Evolutionary conservation across 2,329 filamentous ascomycete genomes (phyloP), one percentile per base, ranked within the genome.

Genomic region (Fusarium sterilihyphosum): DNA sequence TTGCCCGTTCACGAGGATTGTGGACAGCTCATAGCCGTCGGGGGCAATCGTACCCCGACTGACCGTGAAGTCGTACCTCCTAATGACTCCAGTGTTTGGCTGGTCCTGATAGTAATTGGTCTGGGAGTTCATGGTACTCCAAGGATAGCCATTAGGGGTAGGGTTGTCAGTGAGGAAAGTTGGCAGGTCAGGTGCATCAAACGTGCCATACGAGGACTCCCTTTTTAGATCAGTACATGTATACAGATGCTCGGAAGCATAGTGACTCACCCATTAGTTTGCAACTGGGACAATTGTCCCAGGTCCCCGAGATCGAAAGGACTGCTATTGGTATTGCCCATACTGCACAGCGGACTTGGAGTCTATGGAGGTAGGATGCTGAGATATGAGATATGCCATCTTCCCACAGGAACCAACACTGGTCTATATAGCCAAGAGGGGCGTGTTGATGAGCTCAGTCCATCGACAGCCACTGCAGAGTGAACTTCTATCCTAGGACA

Each of bases 1-100:
- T 49, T 89, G 86, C 14, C 88, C 89, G 78, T 93, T 92, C 78
- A 93, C 84, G 37, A 93, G 84, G 67, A 95, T 86, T 8, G 85
- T 86, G 9, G 83, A 66, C 80, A 84, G 66, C 61, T 86, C 79
- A 63, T 90, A 88, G 26, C 90, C 90, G 77, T 92, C 90, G 1
- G 89, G 88, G 0, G 86, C 85, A 61, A 89, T 85, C 44, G 81
- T 78, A 5, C 84, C 86, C 24, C 88, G 84, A 65, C 83, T 87
- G 65, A 90, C 79, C 8, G 84, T 86, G 67, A 89, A 88, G 70
- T 89, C 85, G 71, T 90, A 90, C 44, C 83, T 83, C 17, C 89
- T 83, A 29, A 87, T 89, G 5, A 90, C 85, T 18, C 88, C 87
- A 1, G 89, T 91, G 40, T 82, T 80, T 3, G 89, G 88, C 37